These are phyloP conservation scores for Termitomyces sp. DNA, from an alignment of 768 basidiomycete species.

Conservation along the genomic window DNA sequence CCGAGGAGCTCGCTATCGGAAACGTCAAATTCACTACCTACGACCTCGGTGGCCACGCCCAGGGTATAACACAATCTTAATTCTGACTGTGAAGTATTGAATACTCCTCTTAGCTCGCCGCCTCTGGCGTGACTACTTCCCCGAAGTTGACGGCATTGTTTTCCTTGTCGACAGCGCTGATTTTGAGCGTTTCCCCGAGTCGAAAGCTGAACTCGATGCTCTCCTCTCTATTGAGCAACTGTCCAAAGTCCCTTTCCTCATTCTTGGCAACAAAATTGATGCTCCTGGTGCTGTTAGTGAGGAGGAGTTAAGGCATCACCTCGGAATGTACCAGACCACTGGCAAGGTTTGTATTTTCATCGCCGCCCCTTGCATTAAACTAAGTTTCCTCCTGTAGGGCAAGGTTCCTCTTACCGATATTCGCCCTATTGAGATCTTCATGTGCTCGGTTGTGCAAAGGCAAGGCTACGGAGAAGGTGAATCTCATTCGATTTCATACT, in stretches of 20 bases:
- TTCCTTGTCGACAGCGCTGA: constrained; percentile 98
- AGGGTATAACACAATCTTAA: constrained; percentile 47
- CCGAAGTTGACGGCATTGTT: constrained; percentile 97
- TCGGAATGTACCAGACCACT: constrained; percentile 98
- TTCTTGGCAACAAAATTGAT: constrained; percentile 99
- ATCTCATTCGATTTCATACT: constrained; percentile 9
- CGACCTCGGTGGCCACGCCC: constrained; percentile 96
- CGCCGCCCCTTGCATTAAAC: neutral
- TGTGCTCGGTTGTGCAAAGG: constrained; percentile 99
- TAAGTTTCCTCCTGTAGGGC: constrained; percentile 52
- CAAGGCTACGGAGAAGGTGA: constrained; percentile 96
- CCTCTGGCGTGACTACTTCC: constrained; percentile 99
- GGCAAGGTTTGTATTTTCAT: constrained; percentile 70
- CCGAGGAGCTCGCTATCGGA: constrained; percentile 97
- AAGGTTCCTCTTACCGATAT: constrained; percentile 97
- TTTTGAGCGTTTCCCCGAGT: constrained; percentile 92
- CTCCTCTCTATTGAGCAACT: constrained; percentile 95
- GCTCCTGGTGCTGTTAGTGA: constrained; percentile 97
- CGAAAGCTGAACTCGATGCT: constrained; percentile 95
- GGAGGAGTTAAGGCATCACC: constrained; percentile 91
- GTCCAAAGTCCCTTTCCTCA: constrained; percentile 93
- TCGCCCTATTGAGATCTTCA: constrained; percentile 98
- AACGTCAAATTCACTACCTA: constrained; percentile 99
- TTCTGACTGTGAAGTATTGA: neutral
- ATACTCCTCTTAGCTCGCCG: constrained; percentile 61